Base-by-base conservation (phyloP, 345 rosid species). In the Eucalyptus brandiana region DNA sequence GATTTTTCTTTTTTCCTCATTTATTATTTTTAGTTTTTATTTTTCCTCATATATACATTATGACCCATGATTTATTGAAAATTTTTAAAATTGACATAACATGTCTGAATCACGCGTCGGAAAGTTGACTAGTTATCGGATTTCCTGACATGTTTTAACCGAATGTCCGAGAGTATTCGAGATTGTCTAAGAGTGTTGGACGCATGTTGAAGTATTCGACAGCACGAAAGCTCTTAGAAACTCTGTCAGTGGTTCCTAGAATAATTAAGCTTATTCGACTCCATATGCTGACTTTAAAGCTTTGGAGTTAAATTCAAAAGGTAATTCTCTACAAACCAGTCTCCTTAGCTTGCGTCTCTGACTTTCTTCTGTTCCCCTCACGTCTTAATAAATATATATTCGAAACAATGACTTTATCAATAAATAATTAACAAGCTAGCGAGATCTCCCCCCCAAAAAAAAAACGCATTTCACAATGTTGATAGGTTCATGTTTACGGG, bases 41-140 rank as follows among this genome's bases (percentile, higher is more conserved):
- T 53, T 19, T 21, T 53, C 26, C 11, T 53, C 26, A 4, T 21
- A 21, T 53, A 53, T 53, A 53, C 26, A 53, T 53, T 21, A 3
- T 21, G 11, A 53, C 26, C 24, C 11, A 19, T 8, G 26, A 53
- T 53, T 53, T 53, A 53, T 53, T 21, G 26, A 53, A 53, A 8
- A 1, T 7, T 3, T 53, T 21, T 19, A 53, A 53, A 53, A 9
- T 53, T 53, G 26, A 53, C 58, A 53, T 53, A 2, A 53, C 10
- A 53, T 53, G 5, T 53, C 5, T 2, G 26, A 53, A 53, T 53
- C 58, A 53, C 1, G 0, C 2, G 5, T 8, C 0, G 5, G 0
- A 21, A 53, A 53, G 26, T 53, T 21, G 10, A 8, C 24, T 53
- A 21, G 11, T 8, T 53, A 53, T 53, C 11, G 2, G 4, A 53